Evolutionary conservation across 257 asterid species (phyloP).

Genomic region (Rubia yunnanensis): DNA sequence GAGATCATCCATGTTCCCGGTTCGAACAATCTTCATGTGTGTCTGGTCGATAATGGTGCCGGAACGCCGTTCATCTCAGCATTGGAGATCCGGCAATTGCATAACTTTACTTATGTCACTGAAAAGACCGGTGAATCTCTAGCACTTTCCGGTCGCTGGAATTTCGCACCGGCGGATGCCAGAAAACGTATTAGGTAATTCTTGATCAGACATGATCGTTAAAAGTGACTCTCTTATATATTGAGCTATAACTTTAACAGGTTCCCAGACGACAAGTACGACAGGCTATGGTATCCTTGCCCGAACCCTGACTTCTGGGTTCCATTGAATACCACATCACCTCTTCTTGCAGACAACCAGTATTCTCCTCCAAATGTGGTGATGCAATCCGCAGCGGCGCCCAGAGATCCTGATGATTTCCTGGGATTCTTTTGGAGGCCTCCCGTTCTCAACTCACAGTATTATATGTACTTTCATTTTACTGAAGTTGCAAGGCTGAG

Average conservation of each 20-base stretch:
- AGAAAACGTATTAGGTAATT: background rate
- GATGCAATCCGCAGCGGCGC: constrained; percentile 21
- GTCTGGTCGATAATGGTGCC: constrained; percentile 20
- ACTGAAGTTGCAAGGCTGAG: constrained; percentile 17
- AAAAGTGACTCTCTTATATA: too few relatives aligned
- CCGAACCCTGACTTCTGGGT: background rate
- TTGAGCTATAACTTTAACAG: too few relatives aligned
- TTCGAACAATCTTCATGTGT: constrained; percentile 21
- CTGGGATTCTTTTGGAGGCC: background rate
- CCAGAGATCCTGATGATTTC: background rate
- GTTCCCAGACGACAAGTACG: constrained; percentile 12
- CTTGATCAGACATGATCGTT: too few relatives aligned
- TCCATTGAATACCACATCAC: background rate
- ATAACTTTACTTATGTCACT: background rate
- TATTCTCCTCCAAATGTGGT: constrained; percentile 1
- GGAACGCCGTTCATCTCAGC: constrained; percentile 38
- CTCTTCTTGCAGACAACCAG: background rate
- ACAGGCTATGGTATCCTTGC: constrained; percentile 20
- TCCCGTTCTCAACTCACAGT: background rate
- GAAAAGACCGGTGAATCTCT: constrained; percentile 10
- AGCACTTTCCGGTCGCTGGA: background rate
- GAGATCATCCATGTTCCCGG: constrained; percentile 27
- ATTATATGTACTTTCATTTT: constrained; percentile 22
- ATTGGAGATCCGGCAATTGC: constrained; percentile 17
- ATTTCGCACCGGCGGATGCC: constrained; percentile 4